Evolutionary conservation across 1,139 yeast species (phyloP).

Genomic region (Blastobotrys buckinghamii): DNA sequence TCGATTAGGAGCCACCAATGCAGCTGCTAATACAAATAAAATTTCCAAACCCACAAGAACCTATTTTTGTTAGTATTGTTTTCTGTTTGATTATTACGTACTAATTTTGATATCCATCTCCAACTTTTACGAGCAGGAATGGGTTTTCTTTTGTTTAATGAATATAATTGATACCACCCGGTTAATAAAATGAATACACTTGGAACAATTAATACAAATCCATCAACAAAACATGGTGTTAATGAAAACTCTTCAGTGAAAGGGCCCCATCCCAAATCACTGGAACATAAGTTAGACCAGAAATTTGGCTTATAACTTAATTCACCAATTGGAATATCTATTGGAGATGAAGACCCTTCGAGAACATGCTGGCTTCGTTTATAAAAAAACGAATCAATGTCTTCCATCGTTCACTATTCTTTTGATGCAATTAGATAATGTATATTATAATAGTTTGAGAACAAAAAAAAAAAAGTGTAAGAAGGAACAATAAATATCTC

Average conservation of each 20-base stretch:
- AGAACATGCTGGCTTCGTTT: not conserved
- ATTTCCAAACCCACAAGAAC: slow-evolving; percentile 41
- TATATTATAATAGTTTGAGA: too few relatives aligned
- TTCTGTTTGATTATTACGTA: slow-evolving; percentile 20
- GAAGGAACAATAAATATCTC: too few relatives aligned
- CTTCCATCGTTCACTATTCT: not conserved
- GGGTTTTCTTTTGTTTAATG: slow-evolving; percentile 27
- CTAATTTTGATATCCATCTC: slow-evolving; percentile 40
- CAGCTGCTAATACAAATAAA: slow-evolving; percentile 29
- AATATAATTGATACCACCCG: slow-evolving; percentile 44
- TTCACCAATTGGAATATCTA: not conserved
- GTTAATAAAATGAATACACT: slow-evolving; percentile 49
- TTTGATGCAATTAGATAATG: not conserved
- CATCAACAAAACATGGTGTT: slow-evolving; percentile 80
- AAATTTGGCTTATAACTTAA: not conserved
- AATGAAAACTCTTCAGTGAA: slow-evolving; percentile 57
- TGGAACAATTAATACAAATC: slow-evolving; percentile 49
- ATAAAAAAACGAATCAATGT: not conserved
- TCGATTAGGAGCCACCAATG: slow-evolving; percentile 21
- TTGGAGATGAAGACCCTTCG: not conserved
- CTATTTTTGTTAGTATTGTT: slow-evolving; percentile 2
- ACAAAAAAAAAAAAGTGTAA: not conserved
- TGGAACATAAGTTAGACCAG: slow-evolving; percentile 32
- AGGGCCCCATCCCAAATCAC: slow-evolving; percentile 72
- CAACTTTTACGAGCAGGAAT: slow-evolving; percentile 32